These are phyloP conservation scores for Sanghuangporus weigelae DNA, from an alignment of 1,284 basidiomycete species.

Conservation along the genomic window DNA sequence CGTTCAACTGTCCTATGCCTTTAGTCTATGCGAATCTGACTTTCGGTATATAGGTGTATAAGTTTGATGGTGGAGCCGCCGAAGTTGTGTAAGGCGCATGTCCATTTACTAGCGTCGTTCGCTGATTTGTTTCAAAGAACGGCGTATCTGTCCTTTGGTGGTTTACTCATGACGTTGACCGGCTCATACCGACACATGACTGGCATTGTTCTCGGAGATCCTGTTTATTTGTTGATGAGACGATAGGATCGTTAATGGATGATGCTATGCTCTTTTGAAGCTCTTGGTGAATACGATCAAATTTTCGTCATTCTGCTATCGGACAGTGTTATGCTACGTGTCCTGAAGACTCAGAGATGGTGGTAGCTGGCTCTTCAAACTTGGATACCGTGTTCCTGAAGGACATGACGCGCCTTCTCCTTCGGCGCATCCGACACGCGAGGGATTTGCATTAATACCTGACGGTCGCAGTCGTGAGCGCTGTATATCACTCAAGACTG, in stretches of 20 bases:
- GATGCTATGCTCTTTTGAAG: not conserved
- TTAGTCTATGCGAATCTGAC: not conserved
- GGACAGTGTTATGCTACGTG: not conserved
- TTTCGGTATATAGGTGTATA: constrained; percentile 73
- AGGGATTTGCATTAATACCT: constrained; percentile 22
- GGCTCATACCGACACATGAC: constrained; percentile 93
- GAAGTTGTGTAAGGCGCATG: constrained; percentile 61
- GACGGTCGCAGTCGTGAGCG: not conserved
- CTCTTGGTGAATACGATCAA: too few relatives aligned
- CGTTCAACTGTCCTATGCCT: constrained; percentile 23
- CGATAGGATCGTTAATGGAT: constrained; percentile 39
- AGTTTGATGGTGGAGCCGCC: constrained; percentile 84
- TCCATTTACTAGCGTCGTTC: constrained; percentile 5
- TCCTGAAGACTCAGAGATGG: not conserved
- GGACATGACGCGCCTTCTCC: constrained; percentile 24
- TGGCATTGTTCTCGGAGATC: constrained; percentile 87
- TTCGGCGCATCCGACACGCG: constrained; percentile 25
- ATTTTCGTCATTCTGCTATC: not conserved
- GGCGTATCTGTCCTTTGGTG: constrained; percentile 94
- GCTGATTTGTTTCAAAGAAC: constrained; percentile 49
- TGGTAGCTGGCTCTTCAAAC: constrained; percentile 17
- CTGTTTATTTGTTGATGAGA: constrained; percentile 87
- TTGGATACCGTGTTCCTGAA: too few relatives aligned
- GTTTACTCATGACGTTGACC: constrained; percentile 92
- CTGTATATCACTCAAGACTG: too few relatives aligned